Evolutionary conservation across 768 basidiomycete genomes (phyloP).

Genomic region (Hygrophoropsis aurantiaca): DNA sequence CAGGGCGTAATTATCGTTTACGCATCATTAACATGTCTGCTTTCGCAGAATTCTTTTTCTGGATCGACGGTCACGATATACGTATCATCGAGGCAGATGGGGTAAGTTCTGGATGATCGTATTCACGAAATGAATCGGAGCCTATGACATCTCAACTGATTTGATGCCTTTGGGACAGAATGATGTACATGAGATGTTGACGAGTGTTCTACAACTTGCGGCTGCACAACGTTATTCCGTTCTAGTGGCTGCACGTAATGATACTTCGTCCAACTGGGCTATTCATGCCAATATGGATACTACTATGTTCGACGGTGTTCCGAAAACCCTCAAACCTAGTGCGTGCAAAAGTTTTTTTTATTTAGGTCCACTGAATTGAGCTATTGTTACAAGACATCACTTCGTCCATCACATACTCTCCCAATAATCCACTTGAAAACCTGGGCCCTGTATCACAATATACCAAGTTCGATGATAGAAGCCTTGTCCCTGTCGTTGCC

Average conservation of each 20-base stretch:
- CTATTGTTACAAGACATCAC: slow-evolving; percentile 65
- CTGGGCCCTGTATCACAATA: slow-evolving; percentile 57
- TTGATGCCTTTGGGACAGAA: slow-evolving; percentile 41
- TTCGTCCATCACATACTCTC: slow-evolving; percentile 74
- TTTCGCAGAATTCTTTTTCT: slow-evolving; percentile 76
- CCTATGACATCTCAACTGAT: neutral
- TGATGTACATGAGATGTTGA: slow-evolving; percentile 73
- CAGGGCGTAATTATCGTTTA: slow-evolving; percentile 89
- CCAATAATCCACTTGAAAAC: slow-evolving; percentile 51
- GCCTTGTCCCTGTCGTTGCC: slow-evolving; percentile 60
- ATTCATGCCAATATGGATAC: slow-evolving; percentile 91
- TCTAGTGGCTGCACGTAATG: slow-evolving; percentile 87
- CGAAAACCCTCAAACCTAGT: slow-evolving; percentile 74
- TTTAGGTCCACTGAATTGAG: neutral
- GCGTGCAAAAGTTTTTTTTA: slow-evolving; percentile 20
- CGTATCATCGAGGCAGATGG: slow-evolving; percentile 82
- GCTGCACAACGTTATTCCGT: slow-evolving; percentile 94
- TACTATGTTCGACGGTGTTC: slow-evolving; percentile 85
- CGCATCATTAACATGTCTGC: slow-evolving; percentile 84
- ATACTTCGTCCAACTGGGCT: slow-evolving; percentile 80
- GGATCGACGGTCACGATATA: slow-evolving; percentile 90
- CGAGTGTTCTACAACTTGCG: slow-evolving; percentile 70
- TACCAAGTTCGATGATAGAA: slow-evolving; percentile 61
- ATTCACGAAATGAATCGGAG: slow-evolving; percentile 1
- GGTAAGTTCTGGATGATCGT: slow-evolving; percentile 39